These are phyloP conservation scores for Nakazawaea pomicola DNA, from an alignment of 805 yeast species.

Conservation along the genomic window DNA sequence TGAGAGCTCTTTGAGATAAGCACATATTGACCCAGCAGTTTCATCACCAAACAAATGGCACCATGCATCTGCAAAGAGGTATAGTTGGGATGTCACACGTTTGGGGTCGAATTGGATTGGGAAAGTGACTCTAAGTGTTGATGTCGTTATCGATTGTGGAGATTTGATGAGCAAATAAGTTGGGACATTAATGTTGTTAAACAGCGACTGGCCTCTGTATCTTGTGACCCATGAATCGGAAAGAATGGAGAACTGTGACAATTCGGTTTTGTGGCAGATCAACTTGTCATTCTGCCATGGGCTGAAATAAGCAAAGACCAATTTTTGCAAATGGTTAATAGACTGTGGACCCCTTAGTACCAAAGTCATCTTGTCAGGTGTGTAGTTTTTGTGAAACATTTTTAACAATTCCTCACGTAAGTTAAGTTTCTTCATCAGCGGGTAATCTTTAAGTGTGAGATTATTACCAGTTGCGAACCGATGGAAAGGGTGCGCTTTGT, in stretches of 20 bases:
- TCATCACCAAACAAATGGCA: constrained; percentile 63
- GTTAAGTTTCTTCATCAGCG: constrained; percentile 28
- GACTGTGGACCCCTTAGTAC: constrained; percentile 68
- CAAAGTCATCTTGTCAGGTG: constrained; percentile 46
- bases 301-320: constrained; percentile 41
- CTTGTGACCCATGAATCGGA: neutral
- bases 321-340: constrained; percentile 46
- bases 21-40: constrained; percentile 42
- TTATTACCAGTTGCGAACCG: constrained; percentile 63
- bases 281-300: constrained; percentile 20
- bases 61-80: constrained; percentile 39
- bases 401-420: constrained; percentile 30
- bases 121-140: constrained; percentile 41
- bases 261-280: constrained; percentile 7
- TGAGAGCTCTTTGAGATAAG: constrained; percentile 28
- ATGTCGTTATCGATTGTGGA: constrained; percentile 21
- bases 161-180: neutral
- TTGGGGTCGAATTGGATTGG: constrained; percentile 27
- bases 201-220: neutral
- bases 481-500: constrained; percentile 45
- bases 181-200: too few relatives aligned
- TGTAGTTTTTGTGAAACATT: constrained; percentile 38
- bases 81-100: neutral
- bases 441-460: constrained; percentile 37
- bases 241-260: neutral